Evolutionary conservation across 1,139 yeast species (phyloP).

Genomic region (Suhomyces terraborum): DNA sequence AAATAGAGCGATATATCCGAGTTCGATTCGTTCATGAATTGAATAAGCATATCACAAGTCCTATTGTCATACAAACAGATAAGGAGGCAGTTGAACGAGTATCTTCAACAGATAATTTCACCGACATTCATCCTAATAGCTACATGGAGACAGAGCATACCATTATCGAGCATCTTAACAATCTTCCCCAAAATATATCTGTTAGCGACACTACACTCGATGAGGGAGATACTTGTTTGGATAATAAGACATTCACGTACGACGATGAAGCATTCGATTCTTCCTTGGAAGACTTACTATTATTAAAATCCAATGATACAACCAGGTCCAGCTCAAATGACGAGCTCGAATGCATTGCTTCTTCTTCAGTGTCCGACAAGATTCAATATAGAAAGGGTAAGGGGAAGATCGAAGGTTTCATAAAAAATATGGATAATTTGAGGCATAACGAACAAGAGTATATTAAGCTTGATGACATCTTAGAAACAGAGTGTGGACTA

Average conservation of each 20-base stretch:
- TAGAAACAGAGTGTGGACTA: slow-evolving; percentile 18
- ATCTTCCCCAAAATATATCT: slow-evolving; percentile 4
- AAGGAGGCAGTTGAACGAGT: neutral
- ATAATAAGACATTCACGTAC: slow-evolving; percentile 17
- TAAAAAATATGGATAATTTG: slow-evolving; percentile 33
- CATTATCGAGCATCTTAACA: slow-evolving; percentile 7
- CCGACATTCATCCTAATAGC: neutral
- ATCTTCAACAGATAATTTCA: neutral
- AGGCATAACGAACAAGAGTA: slow-evolving; percentile 34
- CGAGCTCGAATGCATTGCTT: slow-evolving; percentile 14
- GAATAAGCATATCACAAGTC: slow-evolving; percentile 10
- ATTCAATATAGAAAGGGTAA: slow-evolving; percentile 2
- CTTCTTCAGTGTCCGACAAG: neutral
- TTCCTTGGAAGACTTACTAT: slow-evolving; percentile 26
- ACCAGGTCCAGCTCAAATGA: slow-evolving; percentile 20
- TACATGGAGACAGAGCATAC: slow-evolving; percentile 4
- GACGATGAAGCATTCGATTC: slow-evolving; percentile 25
- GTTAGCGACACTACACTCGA: slow-evolving; percentile 13
- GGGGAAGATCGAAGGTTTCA: slow-evolving; percentile 21
- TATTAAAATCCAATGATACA: slow-evolving; percentile 29
- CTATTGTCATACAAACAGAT: slow-evolving; percentile 2
- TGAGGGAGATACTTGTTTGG: slow-evolving; percentile 11
- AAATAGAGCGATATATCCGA: slow-evolving; percentile 33
- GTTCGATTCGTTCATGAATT: slow-evolving; percentile 18
- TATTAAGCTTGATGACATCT: slow-evolving; percentile 17